Base-by-base conservation (phyloP, 1,139 yeast species). In the Pichia sp. region DNA sequence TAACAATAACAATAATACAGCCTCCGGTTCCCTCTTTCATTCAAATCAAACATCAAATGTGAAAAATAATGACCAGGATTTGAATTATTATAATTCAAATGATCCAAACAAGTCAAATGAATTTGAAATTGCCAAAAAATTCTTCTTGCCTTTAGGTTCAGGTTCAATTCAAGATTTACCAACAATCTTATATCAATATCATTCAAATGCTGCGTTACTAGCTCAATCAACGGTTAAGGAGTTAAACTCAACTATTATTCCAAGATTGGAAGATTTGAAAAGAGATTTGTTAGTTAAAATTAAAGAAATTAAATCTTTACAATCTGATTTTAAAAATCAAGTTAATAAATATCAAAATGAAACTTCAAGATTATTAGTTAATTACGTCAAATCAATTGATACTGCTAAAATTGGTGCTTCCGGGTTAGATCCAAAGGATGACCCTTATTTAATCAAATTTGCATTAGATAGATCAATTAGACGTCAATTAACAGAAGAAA, bases 161-260 rank as follows among this genome's bases (percentile, higher is more conserved):
- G 92, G 90, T 4, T 85, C 95, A 5, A 75, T 89, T 47, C 88
- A 84, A 59, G 96, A 88, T 64, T 70, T 89, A 40, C 95, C 96
- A 3, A 76, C 80, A 7, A 70, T 82, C n/a, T 69, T 89, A 54
- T 76, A 81, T 51, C 81, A 81, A 59, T 87, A 73, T 63, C 97
- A 89, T 65, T 80, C 84, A 39, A 77, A 81, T 42, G 78, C 84
- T 59, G 90, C 89, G 1, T 68, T 78, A 20, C 72, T 78, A 44
- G 82, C 89, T 1, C 77, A 81, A 39, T 74, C 79, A 50, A 77
- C 89, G 0, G 76, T 87, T 26, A 84, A 82, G 62, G 96, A 88
- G 58, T 71, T 89, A 52, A 77, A 74, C 49, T 70, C 72, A 43
- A 76, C 79, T 35, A 79, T 88, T 18, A 79, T 90, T 43, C 97